phyloP scores from a whole-genome alignment of 1,284 basidiomycete genomes.

The Ceratobasidium sp. region DNA sequence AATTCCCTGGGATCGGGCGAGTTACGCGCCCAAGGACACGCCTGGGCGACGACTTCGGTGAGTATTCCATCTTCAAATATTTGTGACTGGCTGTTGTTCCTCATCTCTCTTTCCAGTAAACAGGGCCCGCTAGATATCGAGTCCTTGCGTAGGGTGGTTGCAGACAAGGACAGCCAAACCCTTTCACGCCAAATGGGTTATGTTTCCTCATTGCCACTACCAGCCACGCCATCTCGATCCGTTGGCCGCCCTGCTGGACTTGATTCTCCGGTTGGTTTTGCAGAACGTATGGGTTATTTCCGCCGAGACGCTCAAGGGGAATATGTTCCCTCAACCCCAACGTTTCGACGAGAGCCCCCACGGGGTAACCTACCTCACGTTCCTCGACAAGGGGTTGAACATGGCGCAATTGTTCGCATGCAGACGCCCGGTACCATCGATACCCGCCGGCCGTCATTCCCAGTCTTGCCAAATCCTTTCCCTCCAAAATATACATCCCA shows the following conservation, averaged over 20 bases:
- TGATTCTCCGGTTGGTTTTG: conserved; percentile 14
- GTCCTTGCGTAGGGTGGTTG: conserved; percentile 26
- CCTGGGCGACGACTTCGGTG: conserved; percentile 32
- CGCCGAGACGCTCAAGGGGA: conserved; percentile 30
- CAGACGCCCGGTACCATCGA: not conserved
- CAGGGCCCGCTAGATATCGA: conserved; percentile 26
- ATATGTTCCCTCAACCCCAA: conserved; percentile 32
- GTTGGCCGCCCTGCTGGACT: conserved; percentile 7
- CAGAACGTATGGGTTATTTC: conserved; percentile 32
- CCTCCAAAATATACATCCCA: not conserved
- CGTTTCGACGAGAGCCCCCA: not conserved
- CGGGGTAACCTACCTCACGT: conserved; percentile 1
- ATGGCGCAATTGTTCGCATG: conserved; percentile 7
- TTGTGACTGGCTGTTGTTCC: not conserved
- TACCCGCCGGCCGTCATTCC: conserved; percentile 20
- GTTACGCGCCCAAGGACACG: not conserved
- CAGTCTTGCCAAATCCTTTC: conserved; percentile 25
- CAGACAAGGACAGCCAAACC: conserved; percentile 12
- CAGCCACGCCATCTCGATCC: not conserved
- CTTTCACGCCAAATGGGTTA: conserved; percentile 17
- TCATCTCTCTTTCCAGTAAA: conserved; percentile 8
- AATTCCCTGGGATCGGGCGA: conserved; percentile 2
- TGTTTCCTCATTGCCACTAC: not conserved
- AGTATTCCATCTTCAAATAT: not conserved
- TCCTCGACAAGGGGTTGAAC: not conserved